A percentile compares a stretch with the other conserved stretches of the same genome.
These are phyloP conservation scores for Moricandia arvensis DNA, from an alignment of 345 rosid species.

Conservation along the genomic window DNA sequence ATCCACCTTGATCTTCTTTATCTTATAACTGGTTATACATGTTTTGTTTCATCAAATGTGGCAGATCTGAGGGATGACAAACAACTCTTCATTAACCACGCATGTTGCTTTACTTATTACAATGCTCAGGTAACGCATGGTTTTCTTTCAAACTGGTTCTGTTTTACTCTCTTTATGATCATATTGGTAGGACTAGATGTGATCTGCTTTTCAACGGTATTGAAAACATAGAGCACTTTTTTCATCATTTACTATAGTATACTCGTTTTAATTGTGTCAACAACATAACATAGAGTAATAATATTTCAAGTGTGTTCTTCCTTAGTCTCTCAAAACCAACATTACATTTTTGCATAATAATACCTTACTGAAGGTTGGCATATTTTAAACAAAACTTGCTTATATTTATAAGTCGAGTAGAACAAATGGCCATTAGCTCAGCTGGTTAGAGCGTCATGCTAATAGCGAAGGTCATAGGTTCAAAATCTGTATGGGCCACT, in stretches of 20 bases:
- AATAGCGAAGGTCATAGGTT: constrained; percentile 74
- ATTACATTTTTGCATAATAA: too few relatives aligned
- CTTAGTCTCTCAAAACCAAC: background rate
- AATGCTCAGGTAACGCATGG: constrained; percentile 59
- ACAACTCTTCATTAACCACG: constrained; percentile 75
- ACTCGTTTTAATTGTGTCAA: background rate
- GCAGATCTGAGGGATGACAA: constrained; percentile 92
- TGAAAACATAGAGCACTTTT: too few relatives aligned
- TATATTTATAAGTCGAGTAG: too few relatives aligned
- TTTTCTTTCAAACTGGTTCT: background rate
- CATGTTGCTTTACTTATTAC: constrained; percentile 88
- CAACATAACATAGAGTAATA: background rate
- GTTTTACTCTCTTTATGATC: background rate
- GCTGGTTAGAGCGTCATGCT: constrained; percentile 92
- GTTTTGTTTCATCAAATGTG: constrained; percentile 20
- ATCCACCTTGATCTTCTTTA: background rate
- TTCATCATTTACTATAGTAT: background rate
- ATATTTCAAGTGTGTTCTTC: background rate
- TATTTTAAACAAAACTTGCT: too few relatives aligned
- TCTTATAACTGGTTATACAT: background rate
- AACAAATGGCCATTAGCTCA: constrained; percentile 31
- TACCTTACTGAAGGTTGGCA: too few relatives aligned
- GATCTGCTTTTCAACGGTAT: too few relatives aligned
- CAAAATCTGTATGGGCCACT: constrained; percentile 33
- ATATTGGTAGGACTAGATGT: too few relatives aligned